Base-by-base conservation (phyloP, 2,329 filamentous ascomycete species). In the Penicillium capsulatum region DNA sequence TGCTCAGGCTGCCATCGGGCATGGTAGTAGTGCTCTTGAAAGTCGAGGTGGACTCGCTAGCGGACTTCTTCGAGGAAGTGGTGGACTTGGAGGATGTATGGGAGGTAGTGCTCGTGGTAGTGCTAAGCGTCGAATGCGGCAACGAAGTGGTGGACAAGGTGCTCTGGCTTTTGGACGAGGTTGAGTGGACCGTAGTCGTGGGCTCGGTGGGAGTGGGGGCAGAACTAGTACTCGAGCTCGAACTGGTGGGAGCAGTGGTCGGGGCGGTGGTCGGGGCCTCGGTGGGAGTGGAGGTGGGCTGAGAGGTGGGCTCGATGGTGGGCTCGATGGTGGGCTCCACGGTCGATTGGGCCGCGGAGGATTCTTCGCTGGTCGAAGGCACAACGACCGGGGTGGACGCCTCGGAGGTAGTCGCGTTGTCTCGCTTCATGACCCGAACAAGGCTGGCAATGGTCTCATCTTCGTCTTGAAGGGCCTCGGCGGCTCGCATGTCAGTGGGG, bases 371-470 rank as follows among this genome's bases (percentile, higher is more conserved):
- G n/a, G 48, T 40, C 24, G 40, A 39, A 14, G 35, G 38, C 14
- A 36, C 20, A 17, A 16, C 29, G 3, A 36, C 8, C 15, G 36
- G 30, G 22, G 41, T 37, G 22, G 34, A 36, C 7, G 30, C 26
- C 7, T 40, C 49, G 17, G 45, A 40, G n/a, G 42, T 39, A 9
- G 55, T 59, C 14, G 45, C 56, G 38, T 67, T 53, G 36, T 81
- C 76, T 47, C 83, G 76, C 63, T 79, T 80, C 26, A 78, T 83
- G 40, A 88, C 66, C 41, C 79, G 76, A 39, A 83, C 72, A 42
- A 77, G 76, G 7, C 74, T 77, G 13, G 81, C 81, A 26, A 85
- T 69, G 26, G 74, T 71, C 15, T 79, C 74, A 56, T 86, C 75
- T 48, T 76, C 73, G 30, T 71, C 68, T 64, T 80, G 76, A 17